phyloP scores from a whole-genome alignment of 140 eudicot species.

The Cichorium intybus region DNA sequence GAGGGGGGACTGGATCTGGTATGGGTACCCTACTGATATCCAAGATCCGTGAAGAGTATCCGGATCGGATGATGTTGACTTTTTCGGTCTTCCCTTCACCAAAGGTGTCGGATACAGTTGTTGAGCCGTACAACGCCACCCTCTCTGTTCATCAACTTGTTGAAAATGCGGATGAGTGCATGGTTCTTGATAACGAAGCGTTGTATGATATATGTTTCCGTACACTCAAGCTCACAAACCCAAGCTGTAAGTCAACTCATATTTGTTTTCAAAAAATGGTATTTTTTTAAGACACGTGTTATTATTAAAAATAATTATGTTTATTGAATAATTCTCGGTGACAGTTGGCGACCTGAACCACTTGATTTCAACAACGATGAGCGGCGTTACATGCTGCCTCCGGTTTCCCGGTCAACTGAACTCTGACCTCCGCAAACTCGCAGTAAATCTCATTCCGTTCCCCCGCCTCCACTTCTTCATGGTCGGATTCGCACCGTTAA shows the following conservation, averaged over 20 bases:
- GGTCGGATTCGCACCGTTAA: conserved; percentile 82
- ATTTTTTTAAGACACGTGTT: not conserved
- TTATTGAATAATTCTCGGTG: not conserved
- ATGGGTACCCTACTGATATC: conserved; percentile 85
- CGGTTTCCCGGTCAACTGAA: conserved; percentile 87
- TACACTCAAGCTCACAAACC: conserved; percentile 86
- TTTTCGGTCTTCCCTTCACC: conserved; percentile 86
- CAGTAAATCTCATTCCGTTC: conserved; percentile 79
- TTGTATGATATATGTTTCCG: conserved; percentile 90
- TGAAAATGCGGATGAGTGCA: conserved; percentile 90
- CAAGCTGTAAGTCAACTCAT: conserved; percentile 65
- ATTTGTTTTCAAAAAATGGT: not conserved
- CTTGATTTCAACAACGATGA: conserved; percentile 86
- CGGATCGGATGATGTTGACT: conserved; percentile 88
- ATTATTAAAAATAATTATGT: not conserved
- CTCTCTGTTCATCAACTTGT: conserved; percentile 84
- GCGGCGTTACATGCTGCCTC: conserved; percentile 88
- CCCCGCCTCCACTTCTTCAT: conserved; percentile 89
- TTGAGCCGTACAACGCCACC: conserved; percentile 88
- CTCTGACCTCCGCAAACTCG: conserved; percentile 83
- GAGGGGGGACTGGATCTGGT: conserved; percentile 88
- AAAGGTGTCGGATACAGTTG: conserved; percentile 84
- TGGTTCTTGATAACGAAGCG: conserved; percentile 85
- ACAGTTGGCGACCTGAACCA: conserved; percentile 89
- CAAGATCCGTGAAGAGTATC: conserved; percentile 86